phyloP scores from a whole-genome alignment of 129 eudicot genomes.

The Kitagawia praeruptora region DNA sequence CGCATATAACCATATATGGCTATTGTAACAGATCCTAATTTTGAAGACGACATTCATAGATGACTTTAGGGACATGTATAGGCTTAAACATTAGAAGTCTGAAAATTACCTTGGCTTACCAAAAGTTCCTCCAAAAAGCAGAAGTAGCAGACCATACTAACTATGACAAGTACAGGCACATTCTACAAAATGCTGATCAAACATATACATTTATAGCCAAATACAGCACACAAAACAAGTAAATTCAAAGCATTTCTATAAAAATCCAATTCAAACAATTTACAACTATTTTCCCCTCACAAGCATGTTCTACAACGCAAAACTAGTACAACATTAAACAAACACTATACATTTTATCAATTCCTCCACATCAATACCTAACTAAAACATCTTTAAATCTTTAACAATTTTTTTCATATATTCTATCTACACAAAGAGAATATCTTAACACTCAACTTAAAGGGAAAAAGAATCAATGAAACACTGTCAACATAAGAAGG shows the following conservation, averaged over 20 bases:
- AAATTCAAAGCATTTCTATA: no score
- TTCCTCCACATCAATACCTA: no score
- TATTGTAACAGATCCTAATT: constrained; percentile 79
- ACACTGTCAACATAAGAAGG: background rate
- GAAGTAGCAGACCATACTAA: constrained; percentile 97
- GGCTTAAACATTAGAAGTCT: background rate
- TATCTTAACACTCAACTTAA: background rate
- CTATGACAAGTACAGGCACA: constrained; percentile 86
- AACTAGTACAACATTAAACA: no score
- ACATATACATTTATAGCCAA: background rate
- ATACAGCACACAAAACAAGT: no score
- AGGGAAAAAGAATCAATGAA: background rate
- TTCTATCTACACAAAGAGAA: no score
- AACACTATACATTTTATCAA: no score
- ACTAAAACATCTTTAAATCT: background rate
- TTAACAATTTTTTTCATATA: background rate
- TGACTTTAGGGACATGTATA: background rate
- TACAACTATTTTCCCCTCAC: no score
- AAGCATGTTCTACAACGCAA: no score
- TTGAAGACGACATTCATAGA: constrained; percentile 37
- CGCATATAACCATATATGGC: constrained; percentile 70
- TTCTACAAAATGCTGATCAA: constrained; percentile 82
- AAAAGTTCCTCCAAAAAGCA: constrained; percentile 95
- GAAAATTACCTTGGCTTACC: constrained; percentile 39
- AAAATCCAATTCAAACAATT: no score